Evolutionary conservation across 345 rosid genomes (phyloP).

Genomic region (Stellera chamaejasme): DNA sequence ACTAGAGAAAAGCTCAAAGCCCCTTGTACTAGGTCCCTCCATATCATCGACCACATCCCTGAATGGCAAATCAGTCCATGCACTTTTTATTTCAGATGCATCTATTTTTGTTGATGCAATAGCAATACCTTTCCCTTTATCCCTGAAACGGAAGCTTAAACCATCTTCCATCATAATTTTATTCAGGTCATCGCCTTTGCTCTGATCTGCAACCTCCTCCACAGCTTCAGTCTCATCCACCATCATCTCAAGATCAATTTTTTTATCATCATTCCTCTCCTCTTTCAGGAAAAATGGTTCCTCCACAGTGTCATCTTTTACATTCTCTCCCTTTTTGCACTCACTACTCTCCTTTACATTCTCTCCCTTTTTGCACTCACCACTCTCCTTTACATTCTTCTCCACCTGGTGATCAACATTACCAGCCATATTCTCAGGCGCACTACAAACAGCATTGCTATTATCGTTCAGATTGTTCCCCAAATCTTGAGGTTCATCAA

Average conservation of each 20-base stretch:
- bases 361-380: slow-evolving; percentile 24
- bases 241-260: slow-evolving; percentile 33
- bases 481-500: slow-evolving; percentile 22
- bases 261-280: slow-evolving; percentile 24
- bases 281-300: slow-evolving; percentile 21
- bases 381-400: slow-evolving; percentile 20
- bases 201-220: slow-evolving; percentile 25
- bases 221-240: slow-evolving; percentile 26
- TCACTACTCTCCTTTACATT: neutral
- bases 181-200: slow-evolving; percentile 18
- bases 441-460: slow-evolving; percentile 15
- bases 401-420: slow-evolving; percentile 20
- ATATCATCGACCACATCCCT: slow-evolving; percentile 42
- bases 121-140: slow-evolving; percentile 62
- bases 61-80: slow-evolving; percentile 33
- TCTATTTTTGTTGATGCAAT: slow-evolving; percentile 20
- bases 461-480: slow-evolving; percentile 19
- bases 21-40: slow-evolving; percentile 77
- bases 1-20: slow-evolving; percentile 76
- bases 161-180: slow-evolving; percentile 20
- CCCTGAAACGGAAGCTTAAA: slow-evolving; percentile 31
- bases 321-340: slow-evolving; percentile 10
- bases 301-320: slow-evolving; percentile 20
- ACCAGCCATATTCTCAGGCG: slow-evolving; percentile 4
- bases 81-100: slow-evolving; percentile 32